A percentile compares a stretch with the other conserved stretches of the same genome.
Evolutionary conservation across 75 land plant species (phyloP).

Genomic region (Picea glauca): DNA sequence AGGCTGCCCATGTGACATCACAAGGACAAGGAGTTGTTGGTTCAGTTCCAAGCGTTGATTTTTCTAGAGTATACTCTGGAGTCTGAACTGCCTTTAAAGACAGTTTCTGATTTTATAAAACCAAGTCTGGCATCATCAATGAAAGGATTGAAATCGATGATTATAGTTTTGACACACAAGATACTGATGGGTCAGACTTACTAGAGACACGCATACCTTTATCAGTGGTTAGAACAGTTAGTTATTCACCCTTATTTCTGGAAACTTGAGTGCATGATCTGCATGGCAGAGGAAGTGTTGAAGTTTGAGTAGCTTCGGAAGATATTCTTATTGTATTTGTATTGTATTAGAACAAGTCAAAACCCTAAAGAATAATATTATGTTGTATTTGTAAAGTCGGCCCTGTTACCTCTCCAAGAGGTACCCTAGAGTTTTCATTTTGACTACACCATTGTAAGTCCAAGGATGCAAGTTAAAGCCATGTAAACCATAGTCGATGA

Average conservation of each 20-base stretch:
- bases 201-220: background rate
- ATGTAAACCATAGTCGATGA: too few relatives aligned
- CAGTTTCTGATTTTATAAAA: background rate
- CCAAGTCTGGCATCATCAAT: background rate
- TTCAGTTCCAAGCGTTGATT: background rate
- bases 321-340: too few relatives aligned
- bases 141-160: background rate
- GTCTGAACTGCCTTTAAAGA: background rate
- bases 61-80: background rate
- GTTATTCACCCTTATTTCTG: background rate
- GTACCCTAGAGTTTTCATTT: too few relatives aligned
- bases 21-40: background rate
- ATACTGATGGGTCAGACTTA: background rate
- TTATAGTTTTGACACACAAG: background rate
- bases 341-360: too few relatives aligned
- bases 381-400: too few relatives aligned
- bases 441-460: too few relatives aligned
- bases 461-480: too few relatives aligned
- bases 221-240: background rate
- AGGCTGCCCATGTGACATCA: conserved; percentile 6
- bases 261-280: too few relatives aligned
- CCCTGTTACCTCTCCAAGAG: too few relatives aligned
- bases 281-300: too few relatives aligned
- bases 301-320: too few relatives aligned
- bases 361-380: too few relatives aligned